Conservation (phyloP, 768 basidiomycete genomes). For the Gloeopeniophorella convolvens region DNA sequence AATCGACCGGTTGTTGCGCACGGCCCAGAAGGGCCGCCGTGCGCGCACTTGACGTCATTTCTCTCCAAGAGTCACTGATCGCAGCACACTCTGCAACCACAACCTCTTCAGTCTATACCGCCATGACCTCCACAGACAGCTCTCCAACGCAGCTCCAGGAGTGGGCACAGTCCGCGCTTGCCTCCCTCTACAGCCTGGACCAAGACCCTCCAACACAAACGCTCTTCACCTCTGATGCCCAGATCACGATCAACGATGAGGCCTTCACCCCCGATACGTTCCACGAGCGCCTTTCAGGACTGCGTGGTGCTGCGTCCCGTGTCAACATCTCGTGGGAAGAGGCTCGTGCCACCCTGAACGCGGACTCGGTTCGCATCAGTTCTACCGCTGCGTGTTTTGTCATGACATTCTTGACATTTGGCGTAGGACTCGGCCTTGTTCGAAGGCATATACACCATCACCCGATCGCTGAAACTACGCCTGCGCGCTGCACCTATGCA, state of each 20-base stretch:
- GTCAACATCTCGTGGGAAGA: background rate
- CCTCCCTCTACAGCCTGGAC: background rate
- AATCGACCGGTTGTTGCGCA: too few relatives aligned
- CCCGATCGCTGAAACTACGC: constrained; percentile 1
- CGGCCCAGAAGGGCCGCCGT: too few relatives aligned
- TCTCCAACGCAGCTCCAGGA: background rate
- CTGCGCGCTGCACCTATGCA: constrained; percentile 7
- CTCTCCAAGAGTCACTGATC: background rate
- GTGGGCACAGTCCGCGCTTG: background rate
- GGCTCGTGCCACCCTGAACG: background rate
- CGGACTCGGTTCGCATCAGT: background rate
- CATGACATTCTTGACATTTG: background rate
- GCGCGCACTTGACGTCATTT: background rate
- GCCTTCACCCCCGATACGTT: background rate
- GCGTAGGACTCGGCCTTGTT: background rate
- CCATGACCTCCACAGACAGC: background rate
- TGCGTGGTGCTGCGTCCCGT: background rate
- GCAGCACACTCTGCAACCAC: background rate
- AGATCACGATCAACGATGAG: background rate
- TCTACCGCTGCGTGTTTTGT: too few relatives aligned
- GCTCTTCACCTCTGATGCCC: background rate
- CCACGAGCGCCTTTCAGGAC: background rate
- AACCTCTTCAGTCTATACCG: too few relatives aligned
- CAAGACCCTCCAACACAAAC: background rate
- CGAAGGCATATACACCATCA: constrained; percentile 7